Conservation (phyloP, 352 stramenopile genomes). For the Plasmopara viticola region DNA sequence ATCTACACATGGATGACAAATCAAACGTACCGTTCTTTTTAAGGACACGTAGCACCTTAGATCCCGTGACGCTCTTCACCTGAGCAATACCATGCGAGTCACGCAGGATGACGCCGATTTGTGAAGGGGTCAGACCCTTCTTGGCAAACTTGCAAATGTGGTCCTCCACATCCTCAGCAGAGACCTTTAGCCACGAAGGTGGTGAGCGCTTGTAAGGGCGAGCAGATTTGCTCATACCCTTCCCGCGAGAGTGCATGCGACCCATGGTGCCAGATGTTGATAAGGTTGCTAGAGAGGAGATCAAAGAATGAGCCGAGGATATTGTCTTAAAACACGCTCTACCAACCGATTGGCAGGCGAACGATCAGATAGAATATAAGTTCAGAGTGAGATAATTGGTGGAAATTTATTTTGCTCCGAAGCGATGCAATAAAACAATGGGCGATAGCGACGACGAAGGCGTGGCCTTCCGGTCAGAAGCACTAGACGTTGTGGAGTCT, state of each 20-base stretch:
- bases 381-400: too few species aligned
- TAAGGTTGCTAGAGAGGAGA: conserved; percentile 55
- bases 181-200: conserved; percentile 98
- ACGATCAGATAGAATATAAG: conserved; percentile 17
- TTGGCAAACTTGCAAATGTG: conserved; percentile 99
- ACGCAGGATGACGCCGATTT: conserved; percentile 99
- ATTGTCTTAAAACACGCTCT: conserved; percentile 1
- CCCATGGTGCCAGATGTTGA: conserved; percentile 85
- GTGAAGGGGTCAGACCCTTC: conserved; percentile 94
- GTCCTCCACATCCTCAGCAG: conserved; percentile 94
- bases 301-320: conserved; percentile 42
- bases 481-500: conserved; percentile 57
- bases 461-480: conserved; percentile 43
- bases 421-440: conserved; percentile 2
- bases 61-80: conserved; percentile 97
- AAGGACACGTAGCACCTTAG: conserved; percentile 99
- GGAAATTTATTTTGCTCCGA: not conserved
- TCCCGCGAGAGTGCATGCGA: conserved; percentile 98
- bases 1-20: not conserved
- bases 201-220: conserved; percentile 98
- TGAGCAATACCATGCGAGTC: conserved; percentile 99
- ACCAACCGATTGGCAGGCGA: conserved; percentile 25
- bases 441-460: conserved; percentile 39
- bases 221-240: conserved; percentile 99
- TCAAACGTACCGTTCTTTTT: conserved; percentile 95